Evolutionary conservation across 352 stramenopile species (phyloP), one percentile per base, ranked within the genome.

Genomic region (Thalassiosira exigua): DNA sequence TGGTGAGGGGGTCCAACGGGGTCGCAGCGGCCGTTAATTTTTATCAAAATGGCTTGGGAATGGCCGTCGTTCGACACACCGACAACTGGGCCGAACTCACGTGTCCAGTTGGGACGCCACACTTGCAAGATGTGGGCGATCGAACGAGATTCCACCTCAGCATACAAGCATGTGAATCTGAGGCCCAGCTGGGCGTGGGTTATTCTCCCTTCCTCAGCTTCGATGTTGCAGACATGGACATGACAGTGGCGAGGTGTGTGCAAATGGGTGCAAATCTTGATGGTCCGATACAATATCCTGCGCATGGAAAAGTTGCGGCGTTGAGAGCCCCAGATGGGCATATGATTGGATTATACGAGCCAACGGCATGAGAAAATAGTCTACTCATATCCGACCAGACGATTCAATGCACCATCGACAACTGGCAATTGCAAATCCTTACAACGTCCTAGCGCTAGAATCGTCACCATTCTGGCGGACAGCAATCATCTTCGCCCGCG

Each of bases 341-440:
- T 50, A 92, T 94, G 84, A 90, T 94, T 83, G 89, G 89, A 24
- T 66, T 94, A 11, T 92, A 92, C 59, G 85, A 94, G 69, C 85
- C 84, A 26, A 29, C 46, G 46, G 5, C 22, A 19, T 56, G 46
- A 66, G 59, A 68, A 65, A 66, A 62, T 81, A 44, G 36, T 14
- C 36, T n/a, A n/a, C n/a, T n/a, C n/a, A n/a, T n/a, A n/a, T n/a
- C n/a, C n/a, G n/a, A n/a, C n/a, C n/a, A n/a, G n/a, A n/a, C n/a
- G n/a, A n/a, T n/a, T n/a, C n/a, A n/a, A n/a, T n/a, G n/a, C n/a
- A n/a, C n/a, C n/a, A n/a, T n/a, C n/a, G n/a, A n/a, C n/a, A n/a
- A n/a, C n/a, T n/a, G n/a, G n/a, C n/a, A n/a, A n/a, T n/a, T n/a
- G n/a, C n/a, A n/a, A n/a, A n/a, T n/a, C n/a, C n/a, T n/a, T n/a